These are phyloP conservation scores for Fusarium multiceps DNA, from an alignment of 2,329 filamentous ascomycete genomes.

Conservation along the genomic window DNA sequence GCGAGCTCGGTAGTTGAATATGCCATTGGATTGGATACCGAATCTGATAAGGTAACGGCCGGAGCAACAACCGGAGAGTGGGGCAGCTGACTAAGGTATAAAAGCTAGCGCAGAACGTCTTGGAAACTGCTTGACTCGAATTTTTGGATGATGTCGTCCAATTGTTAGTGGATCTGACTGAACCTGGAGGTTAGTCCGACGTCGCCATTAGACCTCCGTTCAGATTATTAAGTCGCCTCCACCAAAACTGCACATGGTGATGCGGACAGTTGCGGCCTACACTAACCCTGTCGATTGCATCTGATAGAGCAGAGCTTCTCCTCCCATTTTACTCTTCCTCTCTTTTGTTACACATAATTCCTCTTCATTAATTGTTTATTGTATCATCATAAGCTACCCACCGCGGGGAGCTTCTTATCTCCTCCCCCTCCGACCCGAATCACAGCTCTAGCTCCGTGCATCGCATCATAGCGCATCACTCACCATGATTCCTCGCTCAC, in stretches of 20 bases:
- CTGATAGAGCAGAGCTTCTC: constrained; percentile 27
- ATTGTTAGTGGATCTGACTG: not conserved
- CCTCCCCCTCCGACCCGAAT: constrained; percentile 17
- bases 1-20: constrained; percentile 36
- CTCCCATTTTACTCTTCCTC: constrained; percentile 3
- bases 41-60: constrained; percentile 36
- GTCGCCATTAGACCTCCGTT: constrained; percentile 39
- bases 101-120: constrained; percentile 14
- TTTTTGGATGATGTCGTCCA: constrained; percentile 48
- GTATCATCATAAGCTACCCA: constrained; percentile 31
- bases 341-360: constrained; percentile 13
- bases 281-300: constrained; percentile 19
- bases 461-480: constrained; percentile 13
- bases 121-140: constrained; percentile 44
- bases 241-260: constrained; percentile 45
- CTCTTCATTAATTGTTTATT: constrained; percentile 32
- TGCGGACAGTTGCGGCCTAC: constrained; percentile 47
- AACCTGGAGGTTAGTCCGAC: constrained; percentile 36
- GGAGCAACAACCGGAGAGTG: constrained; percentile 26
- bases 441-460: constrained; percentile 32
- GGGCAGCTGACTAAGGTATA: constrained; percentile 27
- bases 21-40: not conserved
- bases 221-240: constrained; percentile 49
- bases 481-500: constrained; percentile 56
- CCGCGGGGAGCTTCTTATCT: constrained; percentile 43